phyloP scores from a whole-genome alignment of 345 rosid genomes.

The Jatropha curcas region DNA sequence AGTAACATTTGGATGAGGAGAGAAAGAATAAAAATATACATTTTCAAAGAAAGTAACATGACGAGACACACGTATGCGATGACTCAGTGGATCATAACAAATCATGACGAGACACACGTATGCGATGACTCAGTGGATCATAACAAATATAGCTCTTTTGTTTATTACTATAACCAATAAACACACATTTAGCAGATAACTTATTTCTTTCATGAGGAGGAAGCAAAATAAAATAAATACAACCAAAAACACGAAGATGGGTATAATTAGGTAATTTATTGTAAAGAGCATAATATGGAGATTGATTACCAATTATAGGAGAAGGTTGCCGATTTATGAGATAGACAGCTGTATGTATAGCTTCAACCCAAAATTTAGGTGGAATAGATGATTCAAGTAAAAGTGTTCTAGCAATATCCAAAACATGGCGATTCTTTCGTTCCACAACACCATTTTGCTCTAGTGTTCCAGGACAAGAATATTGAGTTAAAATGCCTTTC shows the following conservation, averaged over 20 bases:
- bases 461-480: not conserved
- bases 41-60: not conserved
- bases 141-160: constrained; percentile 5
- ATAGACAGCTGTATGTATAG: constrained; percentile 2
- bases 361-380: not conserved
- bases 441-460: not conserved
- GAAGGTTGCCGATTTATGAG: not conserved
- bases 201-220: not conserved
- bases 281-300: not conserved
- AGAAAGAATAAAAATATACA: not conserved
- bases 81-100: too few relatives aligned
- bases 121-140: not conserved
- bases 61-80: too few relatives aligned
- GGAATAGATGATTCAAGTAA: not conserved
- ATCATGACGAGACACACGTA: not conserved
- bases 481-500: not conserved
- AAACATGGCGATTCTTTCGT: not conserved
- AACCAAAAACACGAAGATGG: not conserved
- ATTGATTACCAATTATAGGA: not conserved
- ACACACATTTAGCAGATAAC: constrained; percentile 2
- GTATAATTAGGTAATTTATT: not conserved
- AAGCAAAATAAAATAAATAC: not conserved
- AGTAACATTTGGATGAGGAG: fast-evolving
- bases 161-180: constrained; percentile 11
- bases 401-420: not conserved